Evolutionary conservation across 2,329 filamentous ascomycete genomes (phyloP).

Genomic region (Myrmaecium sp.): DNA sequence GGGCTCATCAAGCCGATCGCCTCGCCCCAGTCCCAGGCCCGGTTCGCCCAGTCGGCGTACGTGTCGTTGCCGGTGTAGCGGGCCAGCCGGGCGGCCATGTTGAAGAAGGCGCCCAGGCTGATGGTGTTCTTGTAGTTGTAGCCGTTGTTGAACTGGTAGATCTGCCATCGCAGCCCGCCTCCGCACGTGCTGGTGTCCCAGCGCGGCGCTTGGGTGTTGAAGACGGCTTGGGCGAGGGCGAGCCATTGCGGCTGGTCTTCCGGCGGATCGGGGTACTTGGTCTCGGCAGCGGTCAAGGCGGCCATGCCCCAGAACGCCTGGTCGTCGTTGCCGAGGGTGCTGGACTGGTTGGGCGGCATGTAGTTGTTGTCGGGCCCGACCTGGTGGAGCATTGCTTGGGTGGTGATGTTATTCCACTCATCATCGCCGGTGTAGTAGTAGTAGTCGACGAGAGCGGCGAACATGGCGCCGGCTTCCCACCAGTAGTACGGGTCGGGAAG

Average conservation of each 20-base stretch:
- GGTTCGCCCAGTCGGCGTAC: conserved; percentile 45
- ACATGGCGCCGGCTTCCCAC: conserved; percentile 27
- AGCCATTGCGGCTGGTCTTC: conserved; percentile 44
- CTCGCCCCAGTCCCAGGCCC: conserved; percentile 42
- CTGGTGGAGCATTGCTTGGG: conserved; percentile 25
- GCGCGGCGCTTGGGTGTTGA: conserved; percentile 50
- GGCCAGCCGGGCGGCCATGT: conserved; percentile 59
- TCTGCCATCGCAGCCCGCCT: conserved; percentile 69
- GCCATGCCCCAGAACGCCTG: conserved; percentile 59
- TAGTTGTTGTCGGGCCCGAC: conserved; percentile 25
- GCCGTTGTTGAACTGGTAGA: conserved; percentile 57
- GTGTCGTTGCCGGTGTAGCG: conserved; percentile 47
- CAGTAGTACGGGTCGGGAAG: conserved; percentile 28
- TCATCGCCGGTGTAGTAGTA: conserved; percentile 28
- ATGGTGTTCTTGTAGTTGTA: conserved; percentile 73
- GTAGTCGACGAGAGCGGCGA: conserved; percentile 26
- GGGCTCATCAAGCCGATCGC: conserved; percentile 33
- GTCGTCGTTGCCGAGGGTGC: conserved; percentile 51
- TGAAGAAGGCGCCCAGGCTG: conserved; percentile 70
- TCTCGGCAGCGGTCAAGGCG: conserved; percentile 50
- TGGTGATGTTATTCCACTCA: conserved; percentile 24
- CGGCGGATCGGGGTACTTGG: conserved; percentile 44
- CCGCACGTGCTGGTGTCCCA: conserved; percentile 54
- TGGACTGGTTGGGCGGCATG: conserved; percentile 23
- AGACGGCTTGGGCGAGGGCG: conserved; percentile 51